A percentile compares a stretch with the other conserved stretches of the same genome.
Conservation (phyloP, 495 filamentous ascomycete species). For the Emericellopsis terricola region DNA sequence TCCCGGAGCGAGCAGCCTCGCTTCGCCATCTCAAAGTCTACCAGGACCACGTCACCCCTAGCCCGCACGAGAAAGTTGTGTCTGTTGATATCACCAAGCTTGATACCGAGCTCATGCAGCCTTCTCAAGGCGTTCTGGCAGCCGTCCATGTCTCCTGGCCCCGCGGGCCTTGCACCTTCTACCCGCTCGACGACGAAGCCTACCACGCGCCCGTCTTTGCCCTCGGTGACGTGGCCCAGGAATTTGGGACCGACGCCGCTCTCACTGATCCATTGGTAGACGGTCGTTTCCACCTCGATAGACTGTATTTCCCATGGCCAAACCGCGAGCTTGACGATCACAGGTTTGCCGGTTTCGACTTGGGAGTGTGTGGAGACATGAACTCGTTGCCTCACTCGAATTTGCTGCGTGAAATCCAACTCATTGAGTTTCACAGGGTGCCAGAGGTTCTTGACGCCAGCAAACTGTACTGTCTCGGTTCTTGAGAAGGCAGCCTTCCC, state of each 20-base stretch:
- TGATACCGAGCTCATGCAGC: slow-evolving; percentile 14
- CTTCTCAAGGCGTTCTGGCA: slow-evolving; percentile 10
- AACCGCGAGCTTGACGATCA: slow-evolving; percentile 2
- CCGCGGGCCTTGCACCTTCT: slow-evolving; percentile 10
- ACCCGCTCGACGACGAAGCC: slow-evolving; percentile 22
- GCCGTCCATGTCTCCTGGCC: slow-evolving; percentile 9
- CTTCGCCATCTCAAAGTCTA: slow-evolving; percentile 4
- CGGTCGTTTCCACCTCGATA: slow-evolving; percentile 3
- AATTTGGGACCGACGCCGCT: slow-evolving; percentile 2
- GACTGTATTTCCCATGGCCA: slow-evolving; percentile 3
- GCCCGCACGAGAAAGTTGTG: slow-evolving; percentile 21
- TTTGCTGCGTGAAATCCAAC: slow-evolving; percentile 2
- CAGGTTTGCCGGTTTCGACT: slow-evolving; percentile 1
- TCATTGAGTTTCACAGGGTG: slow-evolving; percentile 1
- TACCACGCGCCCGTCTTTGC: slow-evolving; percentile 16
- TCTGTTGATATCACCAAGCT: slow-evolving; percentile 21
- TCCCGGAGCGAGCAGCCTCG: background rate
- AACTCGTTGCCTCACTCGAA: slow-evolving; percentile 2
- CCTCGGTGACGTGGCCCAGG: slow-evolving; percentile 14
- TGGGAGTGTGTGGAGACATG: slow-evolving; percentile 2
- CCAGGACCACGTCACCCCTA: slow-evolving; percentile 1
- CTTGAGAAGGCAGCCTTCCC: slow-evolving; percentile 1
- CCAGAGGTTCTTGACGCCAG: background rate
- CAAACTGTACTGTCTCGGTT: background rate
- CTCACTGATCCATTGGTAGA: slow-evolving; percentile 2